Conservation (phyloP, 1,284 basidiomycete genomes). For the Puccinia triticina region DNA sequence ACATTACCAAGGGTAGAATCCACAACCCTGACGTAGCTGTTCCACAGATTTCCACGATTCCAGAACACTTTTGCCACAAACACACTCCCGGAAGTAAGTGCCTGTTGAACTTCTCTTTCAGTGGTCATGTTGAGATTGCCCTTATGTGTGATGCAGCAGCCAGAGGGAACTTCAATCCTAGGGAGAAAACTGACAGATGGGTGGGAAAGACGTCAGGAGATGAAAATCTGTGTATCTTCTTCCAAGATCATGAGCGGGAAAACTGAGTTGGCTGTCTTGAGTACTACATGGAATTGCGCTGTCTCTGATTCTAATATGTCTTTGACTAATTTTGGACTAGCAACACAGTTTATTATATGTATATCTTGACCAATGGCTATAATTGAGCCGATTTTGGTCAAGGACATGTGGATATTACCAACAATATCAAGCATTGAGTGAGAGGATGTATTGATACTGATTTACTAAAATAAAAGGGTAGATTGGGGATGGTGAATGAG, state of each 20-base stretch:
- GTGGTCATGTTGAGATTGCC: not conserved
- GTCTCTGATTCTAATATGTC: not conserved
- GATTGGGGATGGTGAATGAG: no score
- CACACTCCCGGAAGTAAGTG: not conserved
- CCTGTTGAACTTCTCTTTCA: not conserved
- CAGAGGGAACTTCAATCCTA: not conserved
- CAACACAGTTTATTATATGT: no score
- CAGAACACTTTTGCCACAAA: not conserved
- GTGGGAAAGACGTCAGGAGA: not conserved
- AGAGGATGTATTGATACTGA: not conserved
- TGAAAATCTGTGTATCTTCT: not conserved
- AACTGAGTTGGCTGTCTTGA: not conserved
- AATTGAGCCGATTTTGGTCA: no score
- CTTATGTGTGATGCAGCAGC: not conserved
- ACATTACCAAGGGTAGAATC: not conserved
- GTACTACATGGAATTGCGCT: not conserved
- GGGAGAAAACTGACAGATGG: not conserved
- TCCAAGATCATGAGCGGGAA: not conserved
- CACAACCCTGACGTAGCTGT: not conserved
- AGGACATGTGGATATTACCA: no score
- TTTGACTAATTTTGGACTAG: not conserved
- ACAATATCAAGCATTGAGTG: not conserved
- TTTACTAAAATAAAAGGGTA: no score
- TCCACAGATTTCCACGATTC: not conserved
- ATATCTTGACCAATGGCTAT: no score